Evolutionary conservation across 805 yeast genomes (phyloP), one percentile per base, ranked within the genome.

Genomic region (Nakazawaea ernobii): DNA sequence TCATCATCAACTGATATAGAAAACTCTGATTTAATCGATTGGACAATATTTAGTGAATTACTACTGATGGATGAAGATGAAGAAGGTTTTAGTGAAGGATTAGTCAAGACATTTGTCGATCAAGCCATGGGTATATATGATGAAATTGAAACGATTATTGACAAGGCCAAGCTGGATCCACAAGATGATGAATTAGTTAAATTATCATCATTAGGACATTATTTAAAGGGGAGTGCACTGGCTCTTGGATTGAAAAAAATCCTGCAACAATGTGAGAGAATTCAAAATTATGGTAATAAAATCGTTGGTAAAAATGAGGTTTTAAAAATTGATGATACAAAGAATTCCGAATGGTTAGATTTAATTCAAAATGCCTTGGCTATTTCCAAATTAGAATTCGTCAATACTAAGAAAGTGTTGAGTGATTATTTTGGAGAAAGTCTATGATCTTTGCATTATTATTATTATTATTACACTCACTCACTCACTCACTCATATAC

Each of bases 51-150:
- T 61, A 80, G 83, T 48, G 98, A 94, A 69, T 74, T 94, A 49
- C 77, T 91, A 43, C 82, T 87, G 45, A 91, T 94, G 97, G 99
- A 94, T 65, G 97, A 92, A 59, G 98, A 92, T 58, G 96, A 86
- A 60, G 94, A 91, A 50, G 96, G 89, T 7, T 94, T 94, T 70
- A 83, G 92, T 32, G 72, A 80, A 56, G 75, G 85, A 33, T 71
- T 94, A 49, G 84, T 92, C 46, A 78, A 78, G 51, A 90, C 95
- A 30, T 92, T 87, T 63, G 87, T 85, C 49, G 96, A 88, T 49
- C 99, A 94, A 67, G 96, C 95, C 6, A 73, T 74, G 50, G 84
- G 81, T 15, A 92, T 96, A 0, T 86, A 91, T 58, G 69, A 66
- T 35, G 80, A 86, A 52, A 86, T 94, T 61, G 84, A 82, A 48